Base-by-base conservation (phyloP, 305 asterid species). In the Fraxinus dipetala region DNA sequence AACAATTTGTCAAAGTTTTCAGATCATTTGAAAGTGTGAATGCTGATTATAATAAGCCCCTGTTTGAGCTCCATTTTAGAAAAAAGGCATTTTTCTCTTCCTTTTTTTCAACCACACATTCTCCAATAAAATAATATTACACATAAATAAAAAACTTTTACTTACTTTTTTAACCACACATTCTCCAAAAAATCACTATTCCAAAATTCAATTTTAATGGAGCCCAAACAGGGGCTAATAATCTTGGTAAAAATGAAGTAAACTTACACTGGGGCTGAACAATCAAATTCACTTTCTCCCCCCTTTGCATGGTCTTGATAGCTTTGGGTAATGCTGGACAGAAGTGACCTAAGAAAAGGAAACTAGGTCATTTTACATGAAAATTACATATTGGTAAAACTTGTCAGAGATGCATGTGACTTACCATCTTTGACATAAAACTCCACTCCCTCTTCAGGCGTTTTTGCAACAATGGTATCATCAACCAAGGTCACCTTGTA, bases 391-490 rank as follows among this genome's bases (percentile, higher is more conserved):
- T 30, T 40, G 22, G 56, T 10, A 54, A 36, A 6, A 63, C 16
- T 69, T 28, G 65, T 70, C 40, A 30, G 79, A 77, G 22, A 28
- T 11, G 16, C 75, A 81, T 61, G 80, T 70, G 75, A 75, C 77
- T 56, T 91, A 90, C 97, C 97, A 82, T 91, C 92, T 87, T 89
- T 85, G 77, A 90, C 85, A 86, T 84, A 86, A 86, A 93, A 93
- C 81, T 93, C 93, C 70, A 87, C 84, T 35, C 96, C 96, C 31
- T 88, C 91, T 77, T 90, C 89, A 75, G 86, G 89, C 38, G 97
- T 83, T 88, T 89, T 75, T 74, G 94, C 88, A 84, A 91, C 87
- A 82, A 84, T 51, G 40, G 84, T 84, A 51, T 89, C 92, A 84
- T 91, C 92, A 78, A 83, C 82, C 79, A 86, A 80, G 87, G 79